These are phyloP conservation scores for Tolypocladium nubicola DNA, from an alignment of 2,329 filamentous ascomycete genomes.

Conservation along the genomic window DNA sequence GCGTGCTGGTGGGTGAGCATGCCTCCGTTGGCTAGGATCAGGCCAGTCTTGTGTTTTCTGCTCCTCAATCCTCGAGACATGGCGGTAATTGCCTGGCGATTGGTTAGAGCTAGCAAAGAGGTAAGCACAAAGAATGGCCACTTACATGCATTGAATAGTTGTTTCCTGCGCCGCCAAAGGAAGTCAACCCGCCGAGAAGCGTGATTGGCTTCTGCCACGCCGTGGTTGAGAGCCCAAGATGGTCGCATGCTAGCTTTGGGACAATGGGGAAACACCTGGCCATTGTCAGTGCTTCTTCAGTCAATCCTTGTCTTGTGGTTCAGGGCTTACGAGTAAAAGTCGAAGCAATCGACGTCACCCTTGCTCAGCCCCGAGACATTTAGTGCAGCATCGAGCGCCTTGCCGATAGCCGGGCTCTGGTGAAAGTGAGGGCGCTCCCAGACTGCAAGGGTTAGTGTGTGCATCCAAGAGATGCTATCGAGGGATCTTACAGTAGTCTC, in stretches of 20 bases:
- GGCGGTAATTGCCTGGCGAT: conserved; percentile 31
- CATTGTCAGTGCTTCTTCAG: background rate
- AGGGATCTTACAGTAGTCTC: conserved; percentile 32
- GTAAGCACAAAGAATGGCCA: background rate
- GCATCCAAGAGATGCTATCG: background rate
- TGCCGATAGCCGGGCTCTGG: conserved; percentile 45
- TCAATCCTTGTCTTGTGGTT: background rate
- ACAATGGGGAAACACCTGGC: conserved; percentile 59
- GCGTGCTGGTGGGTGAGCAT: conserved; percentile 56
- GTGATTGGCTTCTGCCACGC: conserved; percentile 42
- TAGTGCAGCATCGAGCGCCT: conserved; percentile 44
- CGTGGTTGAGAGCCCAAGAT: conserved; percentile 42
- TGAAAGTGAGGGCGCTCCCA: conserved; percentile 51
- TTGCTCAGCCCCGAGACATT: conserved; percentile 32
- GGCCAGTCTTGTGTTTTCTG: conserved; percentile 33
- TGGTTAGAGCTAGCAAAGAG: conserved; percentile 1
- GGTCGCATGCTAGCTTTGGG: conserved; percentile 52
- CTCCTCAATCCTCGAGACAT: conserved; percentile 42
- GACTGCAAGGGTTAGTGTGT: conserved; percentile 25
- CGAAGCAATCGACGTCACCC: conserved; percentile 47
- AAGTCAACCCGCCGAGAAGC: conserved; percentile 54
- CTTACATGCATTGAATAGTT: conserved; percentile 60
- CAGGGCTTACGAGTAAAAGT: conserved; percentile 47
- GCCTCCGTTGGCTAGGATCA: conserved; percentile 57
- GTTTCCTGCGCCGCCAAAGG: conserved; percentile 60